These are phyloP conservation scores for Penicillium arizonense DNA, from an alignment of 495 filamentous ascomycete species.

Conservation along the genomic window DNA sequence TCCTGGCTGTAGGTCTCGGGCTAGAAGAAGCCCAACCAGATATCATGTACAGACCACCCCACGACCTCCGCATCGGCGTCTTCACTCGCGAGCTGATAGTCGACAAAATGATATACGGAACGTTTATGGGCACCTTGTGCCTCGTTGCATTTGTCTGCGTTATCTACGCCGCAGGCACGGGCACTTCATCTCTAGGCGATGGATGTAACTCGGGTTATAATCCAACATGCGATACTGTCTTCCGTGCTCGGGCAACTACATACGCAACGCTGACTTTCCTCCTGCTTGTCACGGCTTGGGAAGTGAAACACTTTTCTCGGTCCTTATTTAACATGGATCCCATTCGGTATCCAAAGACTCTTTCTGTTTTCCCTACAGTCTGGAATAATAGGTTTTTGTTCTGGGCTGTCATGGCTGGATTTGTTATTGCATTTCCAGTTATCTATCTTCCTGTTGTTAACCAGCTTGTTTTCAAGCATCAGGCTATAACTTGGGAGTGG, in stretches of 20 bases:
- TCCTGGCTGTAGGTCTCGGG: conserved; percentile 73
- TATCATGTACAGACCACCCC: conserved; percentile 70
- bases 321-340: conserved; percentile 69
- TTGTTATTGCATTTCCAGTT: conserved; percentile 65
- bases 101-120: conserved; percentile 74
- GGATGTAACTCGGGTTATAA: conserved; percentile 64
- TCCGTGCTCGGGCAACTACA: conserved; percentile 72
- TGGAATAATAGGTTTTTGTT: conserved; percentile 74
- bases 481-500: conserved; percentile 75
- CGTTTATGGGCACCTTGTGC: conserved; percentile 65
- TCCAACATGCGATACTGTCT: conserved; percentile 58
- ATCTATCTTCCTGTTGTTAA: conserved; percentile 74
- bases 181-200: conserved; percentile 56
- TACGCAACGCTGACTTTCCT: conserved; percentile 77
- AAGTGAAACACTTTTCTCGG: conserved; percentile 69
- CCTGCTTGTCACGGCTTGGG: conserved; percentile 71
- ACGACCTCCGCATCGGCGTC: conserved; percentile 63
- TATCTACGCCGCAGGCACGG: conserved; percentile 60
- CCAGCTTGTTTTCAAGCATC: conserved; percentile 70
- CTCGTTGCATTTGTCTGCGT: conserved; percentile 68
- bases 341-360: conserved; percentile 34
- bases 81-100: conserved; percentile 69
- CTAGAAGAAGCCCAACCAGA: conserved; percentile 65
- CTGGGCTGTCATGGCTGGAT: conserved; percentile 67
- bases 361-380: conserved; percentile 61